phyloP scores from a whole-genome alignment of 176 grass and related monocot species.

The Ensete ventricosum region DNA sequence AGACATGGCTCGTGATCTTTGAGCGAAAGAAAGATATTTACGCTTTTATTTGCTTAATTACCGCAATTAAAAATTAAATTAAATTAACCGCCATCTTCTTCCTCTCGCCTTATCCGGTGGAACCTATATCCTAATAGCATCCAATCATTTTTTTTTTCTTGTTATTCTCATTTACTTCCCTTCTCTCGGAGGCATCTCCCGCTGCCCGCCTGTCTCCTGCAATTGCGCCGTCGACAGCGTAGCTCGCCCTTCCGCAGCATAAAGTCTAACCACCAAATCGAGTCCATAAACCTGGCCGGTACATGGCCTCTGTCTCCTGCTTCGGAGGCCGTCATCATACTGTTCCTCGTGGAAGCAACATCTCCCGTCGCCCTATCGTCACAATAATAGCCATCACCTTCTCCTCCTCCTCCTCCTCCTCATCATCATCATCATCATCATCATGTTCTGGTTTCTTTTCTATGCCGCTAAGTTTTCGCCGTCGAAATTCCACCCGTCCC shows the following conservation, averaged over 20 bases:
- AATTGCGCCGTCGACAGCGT: not conserved
- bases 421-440: not conserved
- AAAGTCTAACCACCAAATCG: too few relatives aligned
- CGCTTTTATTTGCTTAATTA: too few relatives aligned
- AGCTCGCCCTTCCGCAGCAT: too few relatives aligned
- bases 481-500: not conserved
- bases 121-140: too few relatives aligned
- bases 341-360: not conserved
- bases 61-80: too few relatives aligned
- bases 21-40: too few relatives aligned
- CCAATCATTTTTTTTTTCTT: too few relatives aligned
- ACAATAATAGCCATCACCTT: not conserved
- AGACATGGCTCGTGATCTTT: too few relatives aligned
- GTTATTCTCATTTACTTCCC: too few relatives aligned
- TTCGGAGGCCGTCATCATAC: not conserved
- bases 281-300: not conserved
- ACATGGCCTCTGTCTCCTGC: constrained; percentile 1
- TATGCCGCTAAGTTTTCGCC: not conserved
- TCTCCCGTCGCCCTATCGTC: not conserved
- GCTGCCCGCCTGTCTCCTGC: not conserved
- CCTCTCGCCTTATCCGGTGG: too few relatives aligned
- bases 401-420: not conserved
- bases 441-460: not conserved
- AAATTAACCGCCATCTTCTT: too few relatives aligned
- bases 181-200: not conserved